Base-by-base conservation (phyloP, 1,284 basidiomycete species). In the Wolfiporia cocos region DNA sequence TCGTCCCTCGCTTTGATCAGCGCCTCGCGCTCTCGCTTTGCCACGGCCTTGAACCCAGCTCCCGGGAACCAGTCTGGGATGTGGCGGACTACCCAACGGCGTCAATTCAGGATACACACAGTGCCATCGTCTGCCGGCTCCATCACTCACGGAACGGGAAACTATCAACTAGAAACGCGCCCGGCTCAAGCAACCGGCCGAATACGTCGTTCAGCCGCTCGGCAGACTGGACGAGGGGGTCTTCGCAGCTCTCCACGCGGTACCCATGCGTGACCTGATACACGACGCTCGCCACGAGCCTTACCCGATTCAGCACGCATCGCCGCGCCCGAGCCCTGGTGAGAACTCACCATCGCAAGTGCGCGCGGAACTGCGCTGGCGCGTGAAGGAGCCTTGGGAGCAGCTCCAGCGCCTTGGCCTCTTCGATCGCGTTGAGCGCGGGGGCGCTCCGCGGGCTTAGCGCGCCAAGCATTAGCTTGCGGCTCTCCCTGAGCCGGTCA, bases 121-220 rank as follows among this genome's bases (percentile, higher is more conserved):
- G 12, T 5, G 21, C 12, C 12, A 23, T n/a, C n/a, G n/a, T n/a
- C n/a, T 39, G 24, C 18, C 4, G 20, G n/a, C 18, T 26, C n/a
- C 3, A 6, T 10, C 20, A 35, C 43, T 33, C 22, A 44, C 43
- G 17, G 20, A 37, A 21, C 4, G 43, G 43, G 12, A 35, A 17
- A 38, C n/a, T 46, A 37, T 59, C 57, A 5, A 56, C 55, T 2
- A 57, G 42, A 37, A 47, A 59, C 14, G 53, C 46, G 7, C 57
- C 57, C 10, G 49, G 45, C 2, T 23, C 31, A 29, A 31, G 4
- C 14, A 24, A 14, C 1, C 12, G 29, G 2, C 9, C n/a, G 41
- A 46, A 42, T 3, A 39, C 36, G 2, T 23, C 3, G 6, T 26
- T 19, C 4, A 28, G 10, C 19, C 30, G 21, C 2, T 34, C 41